phyloP scores from a whole-genome alignment of 2,329 filamentous ascomycete species.

The Penicillium freii region DNA sequence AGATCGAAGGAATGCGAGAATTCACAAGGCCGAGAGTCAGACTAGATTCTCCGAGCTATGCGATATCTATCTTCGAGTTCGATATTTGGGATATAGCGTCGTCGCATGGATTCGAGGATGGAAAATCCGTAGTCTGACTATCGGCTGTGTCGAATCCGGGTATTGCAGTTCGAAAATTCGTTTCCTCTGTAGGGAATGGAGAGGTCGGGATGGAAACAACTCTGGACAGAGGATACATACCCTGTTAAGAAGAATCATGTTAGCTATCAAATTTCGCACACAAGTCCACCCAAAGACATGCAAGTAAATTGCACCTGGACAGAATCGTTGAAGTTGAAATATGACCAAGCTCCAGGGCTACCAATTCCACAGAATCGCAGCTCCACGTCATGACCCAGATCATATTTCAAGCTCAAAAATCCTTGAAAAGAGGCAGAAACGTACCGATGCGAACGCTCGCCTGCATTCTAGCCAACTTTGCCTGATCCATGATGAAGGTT shows the following conservation, averaged over 20 bases:
- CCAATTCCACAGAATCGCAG: slow-evolving; percentile 10
- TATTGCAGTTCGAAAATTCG: slow-evolving; percentile 3
- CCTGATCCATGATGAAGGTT: slow-evolving; percentile 59
- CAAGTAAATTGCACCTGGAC: neutral
- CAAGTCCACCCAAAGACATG: neutral
- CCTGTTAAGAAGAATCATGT: slow-evolving; percentile 21
- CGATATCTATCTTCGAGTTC: neutral
- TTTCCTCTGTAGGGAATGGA: neutral
- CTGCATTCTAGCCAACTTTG: slow-evolving; percentile 66
- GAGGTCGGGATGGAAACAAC: neutral
- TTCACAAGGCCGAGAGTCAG: slow-evolving; percentile 1
- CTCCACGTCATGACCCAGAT: slow-evolving; percentile 5
- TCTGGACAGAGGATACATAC: slow-evolving; percentile 23
- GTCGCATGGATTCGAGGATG: neutral
- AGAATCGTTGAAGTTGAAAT: neutral
- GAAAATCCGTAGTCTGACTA: neutral
- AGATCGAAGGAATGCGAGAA: slow-evolving; percentile 4
- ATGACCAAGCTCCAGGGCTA: slow-evolving; percentile 5
- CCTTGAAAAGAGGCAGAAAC: slow-evolving; percentile 37
- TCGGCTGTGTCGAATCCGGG: neutral
- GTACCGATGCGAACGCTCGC: slow-evolving; percentile 69
- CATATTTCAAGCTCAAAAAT: neutral
- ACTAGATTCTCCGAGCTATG: neutral
- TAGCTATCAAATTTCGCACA: slow-evolving; percentile 11
- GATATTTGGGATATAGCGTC: neutral